These are phyloP conservation scores for Arthrocladium fulminans DNA, from an alignment of 2,329 filamentous ascomycete genomes.

Conservation along the genomic window DNA sequence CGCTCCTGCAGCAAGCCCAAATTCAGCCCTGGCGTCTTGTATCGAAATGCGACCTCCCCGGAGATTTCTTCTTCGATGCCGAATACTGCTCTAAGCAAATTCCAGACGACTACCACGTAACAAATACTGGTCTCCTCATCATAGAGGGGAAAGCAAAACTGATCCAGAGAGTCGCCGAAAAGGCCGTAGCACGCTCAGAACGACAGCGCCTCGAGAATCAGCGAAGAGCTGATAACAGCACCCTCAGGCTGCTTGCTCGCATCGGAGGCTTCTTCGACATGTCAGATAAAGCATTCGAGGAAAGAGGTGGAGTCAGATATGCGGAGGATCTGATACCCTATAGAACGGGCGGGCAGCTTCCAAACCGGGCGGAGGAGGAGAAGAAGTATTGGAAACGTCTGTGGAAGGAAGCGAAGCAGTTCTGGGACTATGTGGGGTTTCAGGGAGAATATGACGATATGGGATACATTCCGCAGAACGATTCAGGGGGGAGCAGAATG, in stretches of 20 bases:
- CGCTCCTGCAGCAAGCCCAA: neutral
- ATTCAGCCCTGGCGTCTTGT: neutral
- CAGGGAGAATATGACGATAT: neutral
- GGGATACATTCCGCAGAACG: neutral
- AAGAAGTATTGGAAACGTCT: neutral
- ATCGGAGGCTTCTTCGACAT: neutral
- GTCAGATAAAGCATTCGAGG: neutral
- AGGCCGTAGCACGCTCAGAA: neutral
- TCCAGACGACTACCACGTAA: neutral
- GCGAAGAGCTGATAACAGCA: neutral
- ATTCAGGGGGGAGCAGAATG: neutral
- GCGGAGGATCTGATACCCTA: neutral
- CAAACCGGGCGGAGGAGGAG: neutral
- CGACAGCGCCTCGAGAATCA: neutral
- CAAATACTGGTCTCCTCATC: neutral
- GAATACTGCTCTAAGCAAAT: neutral
- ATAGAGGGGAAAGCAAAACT: neutral
- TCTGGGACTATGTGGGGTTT: constrained; percentile 1
- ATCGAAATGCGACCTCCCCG: neutral
- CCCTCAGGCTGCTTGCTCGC: neutral
- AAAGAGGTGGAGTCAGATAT: neutral
- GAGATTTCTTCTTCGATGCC: neutral
- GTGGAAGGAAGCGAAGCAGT: neutral
- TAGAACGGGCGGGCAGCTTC: neutral
- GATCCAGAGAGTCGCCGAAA: neutral